phyloP scores from a whole-genome alignment of 257 asterid genomes.

The Paraleonurus japonicus region DNA sequence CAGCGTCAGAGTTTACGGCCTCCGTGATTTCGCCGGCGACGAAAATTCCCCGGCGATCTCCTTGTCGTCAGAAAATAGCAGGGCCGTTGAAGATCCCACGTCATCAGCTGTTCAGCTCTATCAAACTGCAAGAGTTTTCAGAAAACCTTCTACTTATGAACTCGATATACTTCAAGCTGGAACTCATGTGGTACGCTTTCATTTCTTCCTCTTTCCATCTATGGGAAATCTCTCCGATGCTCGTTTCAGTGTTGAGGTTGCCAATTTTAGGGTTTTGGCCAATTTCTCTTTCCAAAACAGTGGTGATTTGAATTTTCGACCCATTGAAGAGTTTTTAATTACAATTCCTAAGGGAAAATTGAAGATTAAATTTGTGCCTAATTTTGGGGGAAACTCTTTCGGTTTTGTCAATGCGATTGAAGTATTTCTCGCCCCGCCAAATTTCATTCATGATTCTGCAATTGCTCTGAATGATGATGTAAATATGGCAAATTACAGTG shows the following conservation, averaged over 20 bases:
- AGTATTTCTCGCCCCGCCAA: slow-evolving; percentile 41
- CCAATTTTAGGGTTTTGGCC: slow-evolving; percentile 36
- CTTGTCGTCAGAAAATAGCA: neutral
- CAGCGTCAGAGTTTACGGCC: neutral
- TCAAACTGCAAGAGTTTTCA: slow-evolving; percentile 45
- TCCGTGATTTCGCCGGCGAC: slow-evolving; percentile 38
- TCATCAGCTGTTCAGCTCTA: slow-evolving; percentile 23
- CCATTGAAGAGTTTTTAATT: slow-evolving; percentile 40
- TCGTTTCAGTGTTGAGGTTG: slow-evolving; percentile 39
- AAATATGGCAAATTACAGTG: neutral
- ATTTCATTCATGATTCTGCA: neutral
- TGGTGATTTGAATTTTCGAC: slow-evolving; percentile 13
- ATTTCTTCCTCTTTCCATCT: slow-evolving; percentile 37
- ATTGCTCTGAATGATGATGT: neutral
- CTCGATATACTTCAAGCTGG: slow-evolving; percentile 27
- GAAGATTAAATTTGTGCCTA: slow-evolving; percentile 39
- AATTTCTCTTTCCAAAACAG: slow-evolving; percentile 29
- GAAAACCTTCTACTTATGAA: slow-evolving; percentile 30
- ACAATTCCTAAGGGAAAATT: slow-evolving; percentile 25
- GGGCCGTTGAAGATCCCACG: neutral
- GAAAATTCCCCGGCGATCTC: slow-evolving; percentile 6
- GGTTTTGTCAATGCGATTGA: slow-evolving; percentile 65
- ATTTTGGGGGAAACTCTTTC: slow-evolving; percentile 10
- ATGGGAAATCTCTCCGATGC: slow-evolving; percentile 34
- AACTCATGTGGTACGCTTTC: slow-evolving; percentile 51